phyloP scores from a whole-genome alignment of 1,284 basidiomycete genomes.

The Quambalaria eucalypti region DNA sequence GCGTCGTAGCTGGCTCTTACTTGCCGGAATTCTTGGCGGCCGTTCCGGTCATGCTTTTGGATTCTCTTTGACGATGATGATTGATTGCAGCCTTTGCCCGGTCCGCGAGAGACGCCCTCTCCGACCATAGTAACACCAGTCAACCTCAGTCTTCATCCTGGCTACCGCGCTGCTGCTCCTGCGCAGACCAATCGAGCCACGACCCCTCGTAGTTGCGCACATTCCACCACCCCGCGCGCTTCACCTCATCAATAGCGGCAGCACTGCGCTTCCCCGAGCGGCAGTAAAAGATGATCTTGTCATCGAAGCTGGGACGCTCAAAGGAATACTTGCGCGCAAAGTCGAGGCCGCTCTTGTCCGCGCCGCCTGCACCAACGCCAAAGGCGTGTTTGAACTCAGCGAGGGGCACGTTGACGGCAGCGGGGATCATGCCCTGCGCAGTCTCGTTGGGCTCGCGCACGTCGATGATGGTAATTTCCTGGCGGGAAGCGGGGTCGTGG shows the following conservation, averaged over 20 bases:
- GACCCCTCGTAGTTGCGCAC: constrained; percentile 14
- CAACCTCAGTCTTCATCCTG: background rate
- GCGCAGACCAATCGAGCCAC: constrained; percentile 25
- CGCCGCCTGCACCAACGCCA: constrained; percentile 53
- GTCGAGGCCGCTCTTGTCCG: constrained; percentile 20
- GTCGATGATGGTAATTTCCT: constrained; percentile 50
- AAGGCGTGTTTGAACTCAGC: constrained; percentile 67
- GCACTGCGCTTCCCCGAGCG: constrained; percentile 77
- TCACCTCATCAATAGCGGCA: constrained; percentile 73
- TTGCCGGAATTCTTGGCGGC: no score
- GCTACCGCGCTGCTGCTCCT: constrained; percentile 6
- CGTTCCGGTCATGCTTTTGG: no score
- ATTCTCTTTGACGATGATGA: no score
- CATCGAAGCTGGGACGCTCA: constrained; percentile 63
- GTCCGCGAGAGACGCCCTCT: no score
- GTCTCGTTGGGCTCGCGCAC: constrained; percentile 91
- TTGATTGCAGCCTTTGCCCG: no score
- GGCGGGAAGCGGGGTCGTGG: background rate
- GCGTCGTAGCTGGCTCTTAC: no score
- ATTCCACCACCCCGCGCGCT: constrained; percentile 71
- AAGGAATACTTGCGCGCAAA: constrained; percentile 61
- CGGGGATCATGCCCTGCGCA: constrained; percentile 86
- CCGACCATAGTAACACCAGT: no score
- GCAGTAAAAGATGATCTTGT: constrained; percentile 89
- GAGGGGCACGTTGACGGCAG: constrained; percentile 84